phyloP scores from a whole-genome alignment of 1,284 basidiomycete genomes.

The Marasmius oreades region DNA sequence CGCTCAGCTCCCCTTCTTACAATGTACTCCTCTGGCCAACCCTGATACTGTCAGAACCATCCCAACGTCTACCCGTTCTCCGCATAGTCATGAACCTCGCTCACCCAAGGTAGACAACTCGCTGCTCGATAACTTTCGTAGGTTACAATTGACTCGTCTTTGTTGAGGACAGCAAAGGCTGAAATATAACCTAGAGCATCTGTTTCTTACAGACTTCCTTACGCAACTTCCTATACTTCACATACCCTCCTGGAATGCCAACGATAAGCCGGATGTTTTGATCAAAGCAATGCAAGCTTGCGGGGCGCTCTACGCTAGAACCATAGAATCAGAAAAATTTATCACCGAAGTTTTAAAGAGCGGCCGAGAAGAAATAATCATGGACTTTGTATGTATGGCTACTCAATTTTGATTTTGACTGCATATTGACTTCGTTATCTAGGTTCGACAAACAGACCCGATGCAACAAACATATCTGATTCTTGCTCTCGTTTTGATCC shows the following conservation, averaged over 20 bases:
- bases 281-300: constrained; percentile 2
- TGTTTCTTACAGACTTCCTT: not conserved
- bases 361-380: constrained; percentile 1
- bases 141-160: not conserved
- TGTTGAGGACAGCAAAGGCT: no score
- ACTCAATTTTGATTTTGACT: no score
- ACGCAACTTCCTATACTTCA: constrained; percentile 1
- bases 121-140: not conserved
- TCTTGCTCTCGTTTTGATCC: constrained; percentile 3
- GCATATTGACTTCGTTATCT: not conserved
- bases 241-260: not conserved
- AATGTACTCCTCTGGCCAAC: not conserved
- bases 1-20: not conserved
- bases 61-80: not conserved
- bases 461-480: not conserved
- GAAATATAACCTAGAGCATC: no score
- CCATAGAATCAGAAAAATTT: not conserved
- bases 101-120: not conserved
- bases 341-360: not conserved
- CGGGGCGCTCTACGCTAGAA: not conserved
- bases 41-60: not conserved
- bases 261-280: not conserved
- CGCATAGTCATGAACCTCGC: not conserved
- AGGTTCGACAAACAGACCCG: not conserved
- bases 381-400: constrained; percentile 1